phyloP scores from a whole-genome alignment of 441 rosid genomes.

The Adansonia gregorii region DNA sequence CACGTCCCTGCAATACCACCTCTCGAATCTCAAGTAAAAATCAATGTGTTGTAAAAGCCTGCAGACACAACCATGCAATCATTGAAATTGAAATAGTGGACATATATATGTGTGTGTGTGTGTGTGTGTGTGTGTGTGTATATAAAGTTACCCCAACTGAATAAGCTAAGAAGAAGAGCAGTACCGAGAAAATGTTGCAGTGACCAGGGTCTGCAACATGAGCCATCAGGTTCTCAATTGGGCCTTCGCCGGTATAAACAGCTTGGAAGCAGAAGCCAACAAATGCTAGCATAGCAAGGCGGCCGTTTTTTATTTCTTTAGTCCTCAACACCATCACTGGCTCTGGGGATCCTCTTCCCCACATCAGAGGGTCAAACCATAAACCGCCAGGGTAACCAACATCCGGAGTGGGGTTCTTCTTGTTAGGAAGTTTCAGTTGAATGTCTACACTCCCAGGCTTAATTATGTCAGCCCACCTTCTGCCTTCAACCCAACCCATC shows the following conservation, averaged over 20 bases:
- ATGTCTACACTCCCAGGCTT: slow-evolving; percentile 84
- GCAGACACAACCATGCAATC: slow-evolving; percentile 28
- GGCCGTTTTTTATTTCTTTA: slow-evolving; percentile 88
- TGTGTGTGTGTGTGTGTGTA: too few relatives aligned
- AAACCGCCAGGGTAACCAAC: slow-evolving; percentile 92
- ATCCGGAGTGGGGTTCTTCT: slow-evolving; percentile 70
- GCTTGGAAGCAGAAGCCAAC: slow-evolving; percentile 90
- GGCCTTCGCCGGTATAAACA: slow-evolving; percentile 67
- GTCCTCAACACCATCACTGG: slow-evolving; percentile 94
- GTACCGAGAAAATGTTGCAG: slow-evolving; percentile 84
- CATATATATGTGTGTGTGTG: too few relatives aligned
- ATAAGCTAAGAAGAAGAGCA: not conserved
- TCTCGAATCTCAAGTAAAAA: not conserved
- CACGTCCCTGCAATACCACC: not conserved
- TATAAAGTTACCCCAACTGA: not conserved
- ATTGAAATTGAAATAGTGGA: not conserved
- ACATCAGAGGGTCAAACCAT: slow-evolving; percentile 86
- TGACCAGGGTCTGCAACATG: slow-evolving; percentile 91
- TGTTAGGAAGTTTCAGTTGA: slow-evolving; percentile 65
- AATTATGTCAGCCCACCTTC: slow-evolving; percentile 90
- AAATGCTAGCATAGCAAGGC: slow-evolving; percentile 93
- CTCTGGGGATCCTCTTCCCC: slow-evolving; percentile 96
- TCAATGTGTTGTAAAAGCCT: slow-evolving; percentile 68
- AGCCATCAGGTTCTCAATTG: slow-evolving; percentile 73
- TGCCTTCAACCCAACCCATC: slow-evolving; percentile 94